Evolutionary conservation across 2,329 filamentous ascomycete species (phyloP), one percentile per base, ranked within the genome.

Genomic region (Colletotrichum orchidophilum): DNA sequence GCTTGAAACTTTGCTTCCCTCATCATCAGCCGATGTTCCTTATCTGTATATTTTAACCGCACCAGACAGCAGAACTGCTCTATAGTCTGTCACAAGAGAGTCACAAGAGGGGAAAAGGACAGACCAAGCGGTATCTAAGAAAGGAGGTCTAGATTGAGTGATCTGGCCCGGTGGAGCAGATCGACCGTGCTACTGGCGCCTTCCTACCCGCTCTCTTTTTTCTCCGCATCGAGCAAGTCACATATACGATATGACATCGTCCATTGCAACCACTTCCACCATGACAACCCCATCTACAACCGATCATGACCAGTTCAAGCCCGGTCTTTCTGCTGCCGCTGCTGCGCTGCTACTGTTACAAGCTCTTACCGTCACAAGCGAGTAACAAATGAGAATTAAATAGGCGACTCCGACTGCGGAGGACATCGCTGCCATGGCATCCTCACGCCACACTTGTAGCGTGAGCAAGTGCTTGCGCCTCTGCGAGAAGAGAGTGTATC

Each of bases 171-270:
- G 49, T 39, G 42, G 24, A 33, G 49, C 24, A 59, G 68, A 59
- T 68, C 64, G 52, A 63, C 11, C 52, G 64, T 67, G 57, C 52
- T 31, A 50, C 63, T 59, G 58, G 57, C 35, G 46, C 55, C 35
- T 39, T 50, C 49, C 29, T 50, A 24, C 62, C 39, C 58, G 26
- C 39, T 15, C 31, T 24, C 24, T 18, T 24, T 33, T n/a, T 29
- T 55, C 46, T 42, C 60, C 62, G 54, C 54, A 65, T 35, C 54
- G 35, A 53, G 63, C 24, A 35, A 58, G 39, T 67, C 52, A 39
- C 50, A 46, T 52, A 70, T 42, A 26, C 53, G 59, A 50, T 39
- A 55, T 58, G 50, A 58, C 50, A 55, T 70, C 57, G 63, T 46
- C 52, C 42, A 42, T 46, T 15, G 39, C 39, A 66, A 42, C 31